phyloP scores from a whole-genome alignment of 2,329 filamentous ascomycete genomes.

The Calonectria pseudoreteaudii region DNA sequence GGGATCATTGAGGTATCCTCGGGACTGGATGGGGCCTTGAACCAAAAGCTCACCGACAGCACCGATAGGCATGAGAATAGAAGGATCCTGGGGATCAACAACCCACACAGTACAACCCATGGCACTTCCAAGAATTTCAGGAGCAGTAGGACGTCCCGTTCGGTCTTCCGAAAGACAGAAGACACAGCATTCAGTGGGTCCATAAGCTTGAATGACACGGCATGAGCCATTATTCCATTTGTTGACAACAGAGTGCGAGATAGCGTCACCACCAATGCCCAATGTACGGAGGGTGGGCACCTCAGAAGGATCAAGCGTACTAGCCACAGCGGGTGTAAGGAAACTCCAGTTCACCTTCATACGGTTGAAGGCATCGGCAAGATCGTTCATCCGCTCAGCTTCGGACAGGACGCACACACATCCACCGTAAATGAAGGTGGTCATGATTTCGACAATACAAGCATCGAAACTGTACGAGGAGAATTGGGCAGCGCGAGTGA shows the following conservation, averaged over 20 bases:
- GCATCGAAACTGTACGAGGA: constrained; percentile 40
- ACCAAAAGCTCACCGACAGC: constrained; percentile 12
- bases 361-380: constrained; percentile 28
- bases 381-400: constrained; percentile 27
- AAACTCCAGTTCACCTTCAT: constrained; percentile 28
- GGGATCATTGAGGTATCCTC: constrained; percentile 11
- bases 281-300: background rate
- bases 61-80: constrained; percentile 8
- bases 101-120: constrained; percentile 6
- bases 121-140: background rate
- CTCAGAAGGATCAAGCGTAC: background rate
- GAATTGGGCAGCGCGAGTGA: constrained; percentile 30
- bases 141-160: background rate
- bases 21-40: constrained; percentile 7
- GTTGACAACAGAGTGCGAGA: constrained; percentile 2
- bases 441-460: constrained; percentile 32
- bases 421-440: constrained; percentile 33
- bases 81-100: background rate
- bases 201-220: constrained; percentile 1
- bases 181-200: constrained; percentile 4
- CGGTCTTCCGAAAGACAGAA: background rate
- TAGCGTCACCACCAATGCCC: background rate
- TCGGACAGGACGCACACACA: constrained; percentile 40
- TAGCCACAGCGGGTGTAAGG: constrained; percentile 17
- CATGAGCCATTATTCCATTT: constrained; percentile 1